Conservation (phyloP, 805 yeast species). For the Ogataea ramenticola region DNA sequence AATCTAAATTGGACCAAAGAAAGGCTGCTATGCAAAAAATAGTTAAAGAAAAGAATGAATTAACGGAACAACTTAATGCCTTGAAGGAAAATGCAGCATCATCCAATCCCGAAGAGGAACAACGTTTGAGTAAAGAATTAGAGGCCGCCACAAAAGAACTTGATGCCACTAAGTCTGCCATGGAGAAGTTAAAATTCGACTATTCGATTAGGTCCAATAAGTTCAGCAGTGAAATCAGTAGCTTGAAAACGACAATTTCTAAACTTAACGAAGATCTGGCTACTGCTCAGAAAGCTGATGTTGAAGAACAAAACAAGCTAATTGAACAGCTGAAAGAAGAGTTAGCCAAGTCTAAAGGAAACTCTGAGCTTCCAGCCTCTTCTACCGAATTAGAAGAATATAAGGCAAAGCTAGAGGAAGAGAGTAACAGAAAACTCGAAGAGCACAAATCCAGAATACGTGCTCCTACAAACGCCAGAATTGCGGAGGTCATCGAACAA, state of each 20-base stretch:
- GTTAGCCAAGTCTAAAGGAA: constrained; percentile 13
- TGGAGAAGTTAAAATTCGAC: constrained; percentile 5
- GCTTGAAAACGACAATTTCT: constrained; percentile 9
- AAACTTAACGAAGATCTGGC: constrained; percentile 6
- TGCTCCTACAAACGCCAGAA: constrained; percentile 30
- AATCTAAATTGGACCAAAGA: constrained; percentile 22
- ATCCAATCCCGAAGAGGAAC: background rate
- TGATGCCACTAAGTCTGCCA: constrained; percentile 1
- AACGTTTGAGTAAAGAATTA: constrained; percentile 4
- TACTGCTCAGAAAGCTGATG: background rate
- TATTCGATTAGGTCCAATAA: constrained; percentile 9
- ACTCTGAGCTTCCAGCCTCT: constrained; percentile 11
- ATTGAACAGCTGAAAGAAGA: constrained; percentile 13
- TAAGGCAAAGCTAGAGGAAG: constrained; percentile 24
- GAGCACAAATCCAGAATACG: constrained; percentile 28
- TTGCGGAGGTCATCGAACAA: constrained; percentile 28
- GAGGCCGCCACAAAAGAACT: constrained; percentile 10
- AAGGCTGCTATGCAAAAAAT: constrained; percentile 15
- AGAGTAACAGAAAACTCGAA: constrained; percentile 22
- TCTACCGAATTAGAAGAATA: constrained; percentile 13
- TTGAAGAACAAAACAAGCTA: background rate
- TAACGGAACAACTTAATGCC: constrained; percentile 1
- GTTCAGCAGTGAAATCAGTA: constrained; percentile 10
- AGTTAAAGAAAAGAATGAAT: constrained; percentile 5
- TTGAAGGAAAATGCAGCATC: background rate